phyloP scores from a whole-genome alignment of 768 basidiomycete species.

The Royoungia palumana region DNA sequence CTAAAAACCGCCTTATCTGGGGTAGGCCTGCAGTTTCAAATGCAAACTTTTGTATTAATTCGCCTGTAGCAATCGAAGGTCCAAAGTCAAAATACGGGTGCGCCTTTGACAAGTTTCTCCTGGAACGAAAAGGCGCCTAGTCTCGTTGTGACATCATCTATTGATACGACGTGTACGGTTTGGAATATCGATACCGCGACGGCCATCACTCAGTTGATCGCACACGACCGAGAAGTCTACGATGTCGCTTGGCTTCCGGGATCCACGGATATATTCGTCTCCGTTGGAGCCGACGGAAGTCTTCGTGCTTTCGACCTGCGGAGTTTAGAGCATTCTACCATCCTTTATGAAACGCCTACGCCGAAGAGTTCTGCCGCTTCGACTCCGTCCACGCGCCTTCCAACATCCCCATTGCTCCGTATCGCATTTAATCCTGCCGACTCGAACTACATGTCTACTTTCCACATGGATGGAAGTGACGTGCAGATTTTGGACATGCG shows the following conservation, averaged over 20 bases:
- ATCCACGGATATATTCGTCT: constrained; percentile 96
- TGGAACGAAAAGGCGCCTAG: constrained; percentile 94
- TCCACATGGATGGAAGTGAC: constrained; percentile 89
- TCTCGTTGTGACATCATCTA: constrained; percentile 93
- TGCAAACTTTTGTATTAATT: constrained; percentile 7
- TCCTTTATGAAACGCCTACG: constrained; percentile 90
- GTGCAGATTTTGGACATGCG: constrained; percentile 97
- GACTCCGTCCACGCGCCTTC: constrained; percentile 62
- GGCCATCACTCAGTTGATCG: constrained; percentile 95
- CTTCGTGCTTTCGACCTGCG: constrained; percentile 95
- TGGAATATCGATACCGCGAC: constrained; percentile 96
- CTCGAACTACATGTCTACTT: constrained; percentile 95
- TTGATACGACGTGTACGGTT: constrained; percentile 97
- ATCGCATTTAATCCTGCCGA: constrained; percentile 90
- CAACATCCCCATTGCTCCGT: constrained; percentile 76
- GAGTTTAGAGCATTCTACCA: constrained; percentile 96
- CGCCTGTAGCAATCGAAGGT: constrained; percentile 77
- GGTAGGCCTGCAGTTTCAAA: constrained; percentile 44
- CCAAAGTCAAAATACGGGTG: constrained; percentile 76
- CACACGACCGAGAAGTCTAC: constrained; percentile 94
- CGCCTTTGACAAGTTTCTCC: constrained; percentile 94
- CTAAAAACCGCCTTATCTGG: constrained; percentile 80
- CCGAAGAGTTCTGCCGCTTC: constrained; percentile 66
- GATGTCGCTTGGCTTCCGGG: constrained; percentile 98
- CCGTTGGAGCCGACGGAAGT: constrained; percentile 96